These are phyloP conservation scores for Filobasidium floriforme DNA, from an alignment of 768 basidiomycete species.

Conservation along the genomic window DNA sequence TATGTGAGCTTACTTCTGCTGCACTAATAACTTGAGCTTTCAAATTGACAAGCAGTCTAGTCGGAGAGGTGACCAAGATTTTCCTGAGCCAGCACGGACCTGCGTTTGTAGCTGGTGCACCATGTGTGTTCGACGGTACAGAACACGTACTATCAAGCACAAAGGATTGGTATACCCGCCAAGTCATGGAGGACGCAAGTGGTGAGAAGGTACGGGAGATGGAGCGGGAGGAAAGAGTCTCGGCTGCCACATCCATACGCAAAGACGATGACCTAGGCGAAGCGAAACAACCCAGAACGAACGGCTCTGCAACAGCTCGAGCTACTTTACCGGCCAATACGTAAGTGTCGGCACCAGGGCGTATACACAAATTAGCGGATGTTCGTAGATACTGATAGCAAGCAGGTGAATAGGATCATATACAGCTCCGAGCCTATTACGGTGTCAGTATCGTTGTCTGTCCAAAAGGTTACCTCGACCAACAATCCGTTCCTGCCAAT, in stretches of 20 bases:
- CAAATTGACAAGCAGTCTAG: slow-evolving; percentile 21
- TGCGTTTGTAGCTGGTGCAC: slow-evolving; percentile 40
- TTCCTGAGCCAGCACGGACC: slow-evolving; percentile 42
- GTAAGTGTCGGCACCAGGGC: no score
- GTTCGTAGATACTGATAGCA: no score
- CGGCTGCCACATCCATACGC: no score
- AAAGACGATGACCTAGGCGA: no score
- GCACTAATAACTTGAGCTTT: neutral
- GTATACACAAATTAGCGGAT: no score
- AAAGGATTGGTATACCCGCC: slow-evolving; percentile 34
- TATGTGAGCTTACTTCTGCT: neutral
- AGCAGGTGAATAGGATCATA: neutral
- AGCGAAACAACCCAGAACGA: no score
- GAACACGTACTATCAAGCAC: slow-evolving; percentile 33
- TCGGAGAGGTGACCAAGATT: slow-evolving; percentile 43
- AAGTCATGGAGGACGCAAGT: slow-evolving; percentile 23
- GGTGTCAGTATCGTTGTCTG: neutral
- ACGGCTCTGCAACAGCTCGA: no score
- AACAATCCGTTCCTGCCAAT: slow-evolving; percentile 39
- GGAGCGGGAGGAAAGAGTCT: slow-evolving; percentile 17
- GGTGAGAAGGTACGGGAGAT: slow-evolving; percentile 30
- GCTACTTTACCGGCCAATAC: no score
- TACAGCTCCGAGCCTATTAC: slow-evolving; percentile 1
- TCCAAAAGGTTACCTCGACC: neutral
- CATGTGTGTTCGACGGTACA: slow-evolving; percentile 45